Evolutionary conservation across 305 asterid genomes (phyloP).

Genomic region (Ajuga reptans): DNA sequence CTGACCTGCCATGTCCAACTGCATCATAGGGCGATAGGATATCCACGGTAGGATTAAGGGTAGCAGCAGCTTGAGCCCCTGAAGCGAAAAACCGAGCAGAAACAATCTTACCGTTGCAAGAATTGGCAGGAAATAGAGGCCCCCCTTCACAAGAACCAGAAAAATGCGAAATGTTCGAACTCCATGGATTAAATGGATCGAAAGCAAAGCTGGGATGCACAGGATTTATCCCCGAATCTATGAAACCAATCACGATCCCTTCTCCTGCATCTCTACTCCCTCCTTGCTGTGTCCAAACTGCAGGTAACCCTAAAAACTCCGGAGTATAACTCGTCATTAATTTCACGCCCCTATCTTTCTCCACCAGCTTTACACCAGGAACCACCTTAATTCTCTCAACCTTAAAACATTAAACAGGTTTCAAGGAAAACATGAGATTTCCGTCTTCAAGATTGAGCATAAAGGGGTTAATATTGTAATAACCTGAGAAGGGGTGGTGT

Average conservation of each 20-base stretch:
- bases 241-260: conserved; percentile 77
- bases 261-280: conserved; percentile 65
- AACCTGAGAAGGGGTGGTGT: conserved; percentile 69
- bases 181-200: conserved; percentile 44
- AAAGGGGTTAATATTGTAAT: neutral
- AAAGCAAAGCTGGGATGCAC: conserved; percentile 65
- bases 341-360: conserved; percentile 61
- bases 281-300: conserved; percentile 64
- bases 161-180: conserved; percentile 37
- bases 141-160: conserved; percentile 66
- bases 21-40: conserved; percentile 70
- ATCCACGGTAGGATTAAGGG: conserved; percentile 50
- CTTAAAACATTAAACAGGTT: conserved; percentile 21
- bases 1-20: conserved; percentile 83
- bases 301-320: conserved; percentile 47
- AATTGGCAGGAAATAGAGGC: conserved; percentile 52
- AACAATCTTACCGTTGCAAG: conserved; percentile 74
- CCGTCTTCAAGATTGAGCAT: neutral
- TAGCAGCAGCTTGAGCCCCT: conserved; percentile 52
- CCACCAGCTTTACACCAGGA: conserved; percentile 54
- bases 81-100: conserved; percentile 78
- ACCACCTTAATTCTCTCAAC: conserved; percentile 38
- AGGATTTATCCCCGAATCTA: conserved; percentile 76
- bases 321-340: conserved; percentile 67
- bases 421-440: neutral